phyloP scores from a whole-genome alignment of 108 stramenopile genomes.

The Bacterosira constricta region DNA sequence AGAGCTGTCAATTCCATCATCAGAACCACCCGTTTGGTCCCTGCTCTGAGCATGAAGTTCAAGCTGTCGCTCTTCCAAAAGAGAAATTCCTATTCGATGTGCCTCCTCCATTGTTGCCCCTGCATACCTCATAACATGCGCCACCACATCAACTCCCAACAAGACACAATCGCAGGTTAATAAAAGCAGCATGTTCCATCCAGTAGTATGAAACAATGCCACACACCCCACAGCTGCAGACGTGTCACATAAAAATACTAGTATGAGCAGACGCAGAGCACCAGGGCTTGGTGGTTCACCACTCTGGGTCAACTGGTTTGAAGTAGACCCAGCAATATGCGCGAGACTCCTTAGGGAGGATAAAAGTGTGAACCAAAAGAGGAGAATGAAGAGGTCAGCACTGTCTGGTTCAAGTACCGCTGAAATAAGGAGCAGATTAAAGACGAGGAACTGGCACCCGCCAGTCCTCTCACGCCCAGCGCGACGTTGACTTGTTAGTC shows the following conservation, averaged over 20 bases:
- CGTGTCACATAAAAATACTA: slow-evolving; percentile 56
- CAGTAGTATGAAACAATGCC: slow-evolving; percentile 54
- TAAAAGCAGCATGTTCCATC: slow-evolving; percentile 64
- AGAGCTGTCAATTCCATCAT: not conserved
- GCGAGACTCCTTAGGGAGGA: slow-evolving; percentile 66
- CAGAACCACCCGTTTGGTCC: not conserved
- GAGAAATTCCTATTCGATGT: slow-evolving; percentile 32
- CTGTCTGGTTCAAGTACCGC: slow-evolving; percentile 73
- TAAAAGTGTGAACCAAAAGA: slow-evolving; percentile 73
- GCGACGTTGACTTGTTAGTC: too few species aligned
- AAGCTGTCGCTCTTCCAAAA: slow-evolving; percentile 55
- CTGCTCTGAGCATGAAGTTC: slow-evolving; percentile 30
- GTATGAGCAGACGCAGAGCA: slow-evolving; percentile 53
- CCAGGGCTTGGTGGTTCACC: slow-evolving; percentile 59
- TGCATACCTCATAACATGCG: slow-evolving; percentile 53
- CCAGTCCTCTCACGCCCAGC: slow-evolving; percentile 61
- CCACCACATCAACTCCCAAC: slow-evolving; percentile 51
- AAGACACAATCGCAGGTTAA: slow-evolving; percentile 75
- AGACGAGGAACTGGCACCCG: slow-evolving; percentile 71
- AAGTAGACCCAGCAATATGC: slow-evolving; percentile 58
- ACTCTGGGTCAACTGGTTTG: slow-evolving; percentile 47
- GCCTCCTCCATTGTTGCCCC: slow-evolving; percentile 43
- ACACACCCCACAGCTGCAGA: slow-evolving; percentile 58
- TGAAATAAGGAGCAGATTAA: slow-evolving; percentile 75
- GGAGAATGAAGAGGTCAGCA: slow-evolving; percentile 66